Evolutionary conservation across 768 basidiomycete species (phyloP).

Genomic region (Mycena kentingensis): DNA sequence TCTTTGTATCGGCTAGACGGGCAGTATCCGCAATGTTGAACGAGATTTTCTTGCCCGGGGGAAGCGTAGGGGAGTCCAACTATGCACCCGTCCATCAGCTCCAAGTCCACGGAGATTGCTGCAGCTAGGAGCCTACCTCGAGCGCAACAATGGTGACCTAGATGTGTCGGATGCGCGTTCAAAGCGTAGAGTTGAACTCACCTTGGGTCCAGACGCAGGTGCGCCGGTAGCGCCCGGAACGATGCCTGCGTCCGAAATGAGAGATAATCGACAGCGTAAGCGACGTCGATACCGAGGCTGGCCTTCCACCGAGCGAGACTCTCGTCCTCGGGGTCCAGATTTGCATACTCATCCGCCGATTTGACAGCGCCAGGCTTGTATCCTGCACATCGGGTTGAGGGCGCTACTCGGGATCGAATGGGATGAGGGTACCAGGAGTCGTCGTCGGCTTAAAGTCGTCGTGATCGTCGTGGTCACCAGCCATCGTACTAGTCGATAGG

Average conservation of each 20-base stretch:
- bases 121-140: constrained; percentile 36
- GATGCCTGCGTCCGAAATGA: constrained; percentile 69
- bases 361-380: constrained; percentile 72
- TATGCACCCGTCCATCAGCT: neutral
- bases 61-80: constrained; percentile 76
- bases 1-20: constrained; percentile 59
- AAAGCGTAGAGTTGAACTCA: constrained; percentile 28
- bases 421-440: constrained; percentile 60
- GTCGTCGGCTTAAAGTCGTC: constrained; percentile 67
- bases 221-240: constrained; percentile 47
- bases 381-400: constrained; percentile 47
- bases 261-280: constrained; percentile 35
- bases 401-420: constrained; percentile 8
- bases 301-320: constrained; percentile 96
- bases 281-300: constrained; percentile 77
- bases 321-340: constrained; percentile 88
- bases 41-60: constrained; percentile 55
- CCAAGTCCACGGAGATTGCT: neutral
- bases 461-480: constrained; percentile 51
- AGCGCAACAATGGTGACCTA: constrained; percentile 76
- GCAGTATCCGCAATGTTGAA: constrained; percentile 64
- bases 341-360: constrained; percentile 78
- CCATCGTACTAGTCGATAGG: neutral
- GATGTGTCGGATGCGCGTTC: constrained; percentile 26
- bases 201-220: constrained; percentile 65